These are phyloP conservation scores for Jaapia argillacea DNA, from an alignment of 768 basidiomycete genomes.

Conservation along the genomic window DNA sequence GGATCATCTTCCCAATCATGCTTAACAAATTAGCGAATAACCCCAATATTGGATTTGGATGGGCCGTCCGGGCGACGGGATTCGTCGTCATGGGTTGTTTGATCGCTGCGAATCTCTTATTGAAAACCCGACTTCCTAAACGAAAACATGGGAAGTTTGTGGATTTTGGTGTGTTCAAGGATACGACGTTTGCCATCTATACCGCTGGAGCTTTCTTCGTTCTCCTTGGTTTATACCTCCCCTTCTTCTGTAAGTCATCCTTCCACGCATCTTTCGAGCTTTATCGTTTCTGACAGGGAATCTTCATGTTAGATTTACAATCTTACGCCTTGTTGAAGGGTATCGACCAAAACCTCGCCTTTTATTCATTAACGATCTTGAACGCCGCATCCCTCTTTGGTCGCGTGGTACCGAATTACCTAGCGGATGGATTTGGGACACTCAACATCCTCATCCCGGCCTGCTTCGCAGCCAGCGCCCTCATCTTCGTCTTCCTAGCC, in stretches of 20 bases:
- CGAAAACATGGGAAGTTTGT: not conserved
- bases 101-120: not conserved
- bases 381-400: conserved; percentile 16
- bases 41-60: not conserved
- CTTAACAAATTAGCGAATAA: conserved; percentile 3
- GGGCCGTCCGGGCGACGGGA: not conserved
- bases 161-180: not conserved
- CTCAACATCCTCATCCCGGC: conserved; percentile 17
- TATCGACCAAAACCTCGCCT: conserved; percentile 10
- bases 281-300: not conserved
- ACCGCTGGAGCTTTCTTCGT: not conserved
- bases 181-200: not conserved
- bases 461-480: conserved; percentile 13
- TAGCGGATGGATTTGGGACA: conserved; percentile 19
- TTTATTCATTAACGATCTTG: conserved; percentile 20
- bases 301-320: not conserved
- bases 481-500: conserved; percentile 21
- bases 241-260: conserved; percentile 1
- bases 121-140: not conserved
- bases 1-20: conserved; percentile 7
- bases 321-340: not conserved
- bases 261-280: not conserved
- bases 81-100: not conserved
- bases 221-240: not conserved
- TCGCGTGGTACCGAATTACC: conserved; percentile 11